phyloP scores from a whole-genome alignment of 495 filamentous ascomycete genomes.

The Hypoxylon perforatum region DNA sequence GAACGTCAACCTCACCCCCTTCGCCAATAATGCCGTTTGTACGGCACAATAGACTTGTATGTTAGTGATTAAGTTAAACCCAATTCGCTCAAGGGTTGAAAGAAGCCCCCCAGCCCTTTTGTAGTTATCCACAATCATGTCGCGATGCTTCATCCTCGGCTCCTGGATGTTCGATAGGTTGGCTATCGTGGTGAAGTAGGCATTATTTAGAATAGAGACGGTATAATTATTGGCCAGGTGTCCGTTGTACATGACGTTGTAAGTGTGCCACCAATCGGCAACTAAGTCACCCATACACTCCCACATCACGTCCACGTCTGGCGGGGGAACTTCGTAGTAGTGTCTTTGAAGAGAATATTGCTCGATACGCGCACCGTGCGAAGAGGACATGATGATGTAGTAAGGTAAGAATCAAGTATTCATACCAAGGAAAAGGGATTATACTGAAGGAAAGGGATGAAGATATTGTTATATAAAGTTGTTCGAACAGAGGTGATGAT shows the following conservation, averaged over 20 bases:
- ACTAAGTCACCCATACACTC: not conserved
- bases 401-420: too few relatives aligned
- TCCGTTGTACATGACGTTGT: not conserved
- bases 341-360: not conserved
- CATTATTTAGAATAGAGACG: slow-evolving; percentile 3
- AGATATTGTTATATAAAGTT: too few relatives aligned
- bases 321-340: not conserved
- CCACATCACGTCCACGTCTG: not conserved
- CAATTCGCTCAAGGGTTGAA: not conserved
- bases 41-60: not conserved
- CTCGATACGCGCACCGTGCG: not conserved
- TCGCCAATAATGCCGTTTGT: slow-evolving; percentile 1
- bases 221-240: not conserved
- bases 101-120: slow-evolving; percentile 6
- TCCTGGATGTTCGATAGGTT: not conserved
- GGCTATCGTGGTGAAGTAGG: not conserved
- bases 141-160: slow-evolving; percentile 21
- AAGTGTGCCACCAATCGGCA: not conserved
- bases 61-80: slow-evolving; percentile 8
- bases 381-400: slow-evolving; percentile 16
- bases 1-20: not conserved
- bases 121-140: slow-evolving; percentile 26
- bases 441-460: too few relatives aligned
- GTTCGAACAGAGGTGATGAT: too few relatives aligned
- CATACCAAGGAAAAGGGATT: too few relatives aligned